A percentile compares a stretch with the other conserved stretches of the same genome.
These are phyloP conservation scores for Phytophthora sp. DNA, from an alignment of 352 stramenopile species.

Conservation along the genomic window DNA sequence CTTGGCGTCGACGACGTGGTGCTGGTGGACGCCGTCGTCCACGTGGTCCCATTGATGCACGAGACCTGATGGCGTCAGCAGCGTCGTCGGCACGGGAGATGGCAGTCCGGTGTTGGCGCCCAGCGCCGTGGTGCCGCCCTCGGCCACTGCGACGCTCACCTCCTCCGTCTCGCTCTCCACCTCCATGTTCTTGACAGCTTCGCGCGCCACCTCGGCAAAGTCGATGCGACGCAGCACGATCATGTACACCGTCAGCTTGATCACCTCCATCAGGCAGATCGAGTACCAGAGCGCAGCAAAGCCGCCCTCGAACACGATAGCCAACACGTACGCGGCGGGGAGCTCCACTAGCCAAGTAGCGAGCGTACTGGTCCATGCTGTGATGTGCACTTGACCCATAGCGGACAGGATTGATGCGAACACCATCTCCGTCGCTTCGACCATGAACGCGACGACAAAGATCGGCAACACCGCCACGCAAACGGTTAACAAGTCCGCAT, in stretches of 20 bases:
- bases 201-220: constrained; percentile 24
- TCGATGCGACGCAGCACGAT: constrained; percentile 30
- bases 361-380: constrained; percentile 31
- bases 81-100: constrained; percentile 27
- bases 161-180: constrained; percentile 30
- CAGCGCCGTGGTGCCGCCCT: constrained; percentile 27
- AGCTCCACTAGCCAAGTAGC: constrained; percentile 32
- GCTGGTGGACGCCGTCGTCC: constrained; percentile 27
- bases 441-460: constrained; percentile 35
- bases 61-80: constrained; percentile 25
- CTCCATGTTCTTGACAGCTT: constrained; percentile 37
- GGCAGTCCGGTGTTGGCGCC: constrained; percentile 31
- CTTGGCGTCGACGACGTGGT: not conserved
- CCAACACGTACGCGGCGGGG: constrained; percentile 25
- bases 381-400: constrained; percentile 35
- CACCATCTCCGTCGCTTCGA: constrained; percentile 37
- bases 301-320: constrained; percentile 23
- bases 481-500: constrained; percentile 28
- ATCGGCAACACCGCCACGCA: constrained; percentile 29
- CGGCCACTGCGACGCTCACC: constrained; percentile 23
- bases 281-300: constrained; percentile 37
- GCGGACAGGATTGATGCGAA: constrained; percentile 32
- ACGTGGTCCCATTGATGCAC: constrained; percentile 33
- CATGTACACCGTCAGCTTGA: constrained; percentile 32
- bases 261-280: constrained; percentile 37